Evolutionary conservation across 495 filamentous ascomycete genomes (phyloP).

Genomic region (Podospora bellae-mahoneyi): DNA sequence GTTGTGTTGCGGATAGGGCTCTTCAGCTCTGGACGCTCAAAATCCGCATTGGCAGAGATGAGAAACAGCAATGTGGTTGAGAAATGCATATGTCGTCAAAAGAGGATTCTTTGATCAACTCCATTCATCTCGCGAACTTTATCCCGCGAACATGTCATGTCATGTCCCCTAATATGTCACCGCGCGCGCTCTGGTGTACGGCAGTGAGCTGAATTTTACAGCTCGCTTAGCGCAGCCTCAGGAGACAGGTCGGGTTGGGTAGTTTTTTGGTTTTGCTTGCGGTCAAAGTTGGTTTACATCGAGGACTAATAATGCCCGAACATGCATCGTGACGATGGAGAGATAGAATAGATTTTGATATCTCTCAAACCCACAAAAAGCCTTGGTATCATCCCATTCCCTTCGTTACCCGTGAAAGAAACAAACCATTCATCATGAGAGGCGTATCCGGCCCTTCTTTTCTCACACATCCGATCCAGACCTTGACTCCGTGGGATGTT

Average conservation of each 20-base stretch:
- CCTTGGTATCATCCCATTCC: constrained; percentile 12
- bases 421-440: constrained; percentile 1
- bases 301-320: neutral
- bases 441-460: neutral
- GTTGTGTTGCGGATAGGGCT: neutral
- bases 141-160: neutral
- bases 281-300: neutral
- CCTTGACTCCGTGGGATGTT: neutral
- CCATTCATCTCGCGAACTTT: neutral
- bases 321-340: neutral
- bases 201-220: neutral
- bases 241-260: neutral
- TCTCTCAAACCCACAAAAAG: neutral
- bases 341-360: neutral
- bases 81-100: neutral
- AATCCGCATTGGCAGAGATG: neutral
- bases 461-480: neutral
- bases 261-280: neutral
- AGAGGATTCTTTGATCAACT: neutral
- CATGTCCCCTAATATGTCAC: neutral
- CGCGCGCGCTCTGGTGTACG: too few species aligned
- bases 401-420: neutral
- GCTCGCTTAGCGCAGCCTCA: neutral
- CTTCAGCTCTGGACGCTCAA: neutral
- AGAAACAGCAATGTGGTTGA: too few species aligned